Evolutionary conservation across 1,284 basidiomycete genomes (phyloP).

Genomic region (Ganoderma leucocontextum): DNA sequence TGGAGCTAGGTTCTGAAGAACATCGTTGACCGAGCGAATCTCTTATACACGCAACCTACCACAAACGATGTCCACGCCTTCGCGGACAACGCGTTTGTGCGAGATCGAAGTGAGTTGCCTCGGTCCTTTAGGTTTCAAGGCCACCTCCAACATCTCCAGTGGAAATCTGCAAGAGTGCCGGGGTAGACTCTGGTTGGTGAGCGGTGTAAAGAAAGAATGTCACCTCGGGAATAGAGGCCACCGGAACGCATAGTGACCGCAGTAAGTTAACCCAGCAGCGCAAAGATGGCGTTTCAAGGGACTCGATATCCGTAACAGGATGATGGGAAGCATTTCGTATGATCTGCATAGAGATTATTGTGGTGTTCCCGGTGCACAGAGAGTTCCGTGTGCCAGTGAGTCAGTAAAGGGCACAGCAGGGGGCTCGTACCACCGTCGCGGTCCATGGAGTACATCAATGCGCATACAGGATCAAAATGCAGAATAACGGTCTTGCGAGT

Average conservation of each 20-base stretch:
- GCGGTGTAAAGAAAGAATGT: neutral
- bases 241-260: neutral
- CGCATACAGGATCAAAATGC: neutral
- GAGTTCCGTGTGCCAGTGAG: no score
- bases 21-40: neutral
- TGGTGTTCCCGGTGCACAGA: no score
- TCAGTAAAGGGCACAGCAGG: no score
- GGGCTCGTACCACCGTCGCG: no score
- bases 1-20: neutral
- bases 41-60: neutral
- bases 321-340: neutral
- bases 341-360: neutral
- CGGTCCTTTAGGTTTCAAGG: neutral
- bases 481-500: neutral
- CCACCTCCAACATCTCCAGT: neutral
- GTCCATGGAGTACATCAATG: no score
- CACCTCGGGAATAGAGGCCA: neutral
- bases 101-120: neutral
- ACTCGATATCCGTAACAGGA: neutral
- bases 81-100: neutral
- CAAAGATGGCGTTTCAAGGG: neutral
- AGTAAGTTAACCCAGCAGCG: neutral
- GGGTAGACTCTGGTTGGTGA: neutral
- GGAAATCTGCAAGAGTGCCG: neutral
- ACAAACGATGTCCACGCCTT: neutral